These are phyloP conservation scores for Penicillium sp. DNA, from an alignment of 2,329 filamentous ascomycete genomes.

Conservation along the genomic window DNA sequence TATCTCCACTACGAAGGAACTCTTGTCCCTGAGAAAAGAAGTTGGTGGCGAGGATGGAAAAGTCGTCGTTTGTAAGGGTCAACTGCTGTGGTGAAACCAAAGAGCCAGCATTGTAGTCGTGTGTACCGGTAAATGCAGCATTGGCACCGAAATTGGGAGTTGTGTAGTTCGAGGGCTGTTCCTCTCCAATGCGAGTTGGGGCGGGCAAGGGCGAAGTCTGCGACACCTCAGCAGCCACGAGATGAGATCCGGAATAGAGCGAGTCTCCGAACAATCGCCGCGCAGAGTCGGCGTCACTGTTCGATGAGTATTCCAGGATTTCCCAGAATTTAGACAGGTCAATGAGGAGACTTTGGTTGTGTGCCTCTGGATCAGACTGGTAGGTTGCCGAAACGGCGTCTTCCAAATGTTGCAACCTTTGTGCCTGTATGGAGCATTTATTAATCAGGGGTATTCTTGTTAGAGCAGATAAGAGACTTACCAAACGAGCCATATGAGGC, in stretches of 20 bases:
- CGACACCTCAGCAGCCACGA: slow-evolving; percentile 38
- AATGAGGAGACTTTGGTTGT: slow-evolving; percentile 42
- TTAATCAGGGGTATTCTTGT: not conserved
- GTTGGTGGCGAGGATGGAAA: slow-evolving; percentile 49
- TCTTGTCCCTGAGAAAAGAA: slow-evolving; percentile 50
- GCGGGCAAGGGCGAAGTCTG: slow-evolving; percentile 46
- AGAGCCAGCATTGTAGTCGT: slow-evolving; percentile 16
- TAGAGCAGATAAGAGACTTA: slow-evolving; percentile 19
- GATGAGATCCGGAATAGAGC: slow-evolving; percentile 31
- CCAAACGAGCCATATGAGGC: slow-evolving; percentile 48
- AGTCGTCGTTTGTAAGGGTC: slow-evolving; percentile 40
- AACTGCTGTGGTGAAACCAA: slow-evolving; percentile 25
- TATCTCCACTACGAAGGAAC: slow-evolving; percentile 40
- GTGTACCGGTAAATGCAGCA: slow-evolving; percentile 12
- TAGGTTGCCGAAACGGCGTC: slow-evolving; percentile 48
- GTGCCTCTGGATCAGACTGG: slow-evolving; percentile 34
- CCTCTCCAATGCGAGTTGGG: slow-evolving; percentile 40
- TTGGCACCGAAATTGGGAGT: slow-evolving; percentile 22
- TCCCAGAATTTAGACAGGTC: slow-evolving; percentile 51
- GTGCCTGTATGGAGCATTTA: slow-evolving; percentile 31
- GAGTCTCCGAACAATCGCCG: slow-evolving; percentile 45
- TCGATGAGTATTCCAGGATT: slow-evolving; percentile 49
- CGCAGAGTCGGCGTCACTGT: slow-evolving; percentile 38
- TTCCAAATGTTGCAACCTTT: slow-evolving; percentile 44
- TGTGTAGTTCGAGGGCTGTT: slow-evolving; percentile 11